Percentiles rank a stretch among this genome's conserved stretches.
Evolutionary conservation across 2,329 filamentous ascomycete genomes (phyloP).

Genomic region (Hypoxylon sp.): DNA sequence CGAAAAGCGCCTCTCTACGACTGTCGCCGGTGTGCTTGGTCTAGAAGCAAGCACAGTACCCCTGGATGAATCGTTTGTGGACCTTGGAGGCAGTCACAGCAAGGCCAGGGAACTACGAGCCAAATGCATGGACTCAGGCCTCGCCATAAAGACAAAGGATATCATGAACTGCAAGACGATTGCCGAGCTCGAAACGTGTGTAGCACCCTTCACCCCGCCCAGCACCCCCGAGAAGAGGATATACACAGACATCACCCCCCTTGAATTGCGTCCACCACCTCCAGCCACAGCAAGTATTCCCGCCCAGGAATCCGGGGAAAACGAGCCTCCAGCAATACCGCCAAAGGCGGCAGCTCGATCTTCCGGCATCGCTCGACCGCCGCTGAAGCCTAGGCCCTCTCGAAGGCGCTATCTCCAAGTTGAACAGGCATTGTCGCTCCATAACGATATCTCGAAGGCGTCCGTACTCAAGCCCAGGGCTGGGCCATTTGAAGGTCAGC

Average conservation of each 20-base stretch:
- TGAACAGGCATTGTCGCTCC: conserved; percentile 52
- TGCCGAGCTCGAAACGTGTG: conserved; percentile 54
- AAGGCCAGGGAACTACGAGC: conserved; percentile 47
- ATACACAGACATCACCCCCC: conserved; percentile 34
- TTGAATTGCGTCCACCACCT: conserved; percentile 35
- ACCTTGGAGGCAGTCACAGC: conserved; percentile 53
- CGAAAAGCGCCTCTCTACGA: conserved; percentile 46
- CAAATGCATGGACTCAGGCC: conserved; percentile 48
- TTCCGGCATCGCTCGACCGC: neutral
- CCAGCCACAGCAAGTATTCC: neutral
- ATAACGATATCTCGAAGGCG: conserved; percentile 51
- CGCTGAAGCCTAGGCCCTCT: conserved; percentile 33
- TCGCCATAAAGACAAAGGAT: conserved; percentile 50
- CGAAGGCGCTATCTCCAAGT: conserved; percentile 44
- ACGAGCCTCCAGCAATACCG: conserved; percentile 36
- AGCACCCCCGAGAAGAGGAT: conserved; percentile 13
- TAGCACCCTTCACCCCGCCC: conserved; percentile 44
- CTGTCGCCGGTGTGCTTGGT: conserved; percentile 49
- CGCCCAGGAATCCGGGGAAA: conserved; percentile 15
- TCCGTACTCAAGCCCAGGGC: conserved; percentile 57
- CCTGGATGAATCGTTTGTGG: conserved; percentile 53
- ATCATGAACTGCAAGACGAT: conserved; percentile 54
- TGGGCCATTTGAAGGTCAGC: conserved; percentile 58
- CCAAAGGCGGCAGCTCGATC: conserved; percentile 32
- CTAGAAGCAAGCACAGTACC: conserved; percentile 45